Percentiles rank a stretch among this genome's conserved stretches.
Evolutionary conservation across 2,329 filamentous ascomycete genomes (phyloP).

Genomic region (Anisogramma anomala): DNA sequence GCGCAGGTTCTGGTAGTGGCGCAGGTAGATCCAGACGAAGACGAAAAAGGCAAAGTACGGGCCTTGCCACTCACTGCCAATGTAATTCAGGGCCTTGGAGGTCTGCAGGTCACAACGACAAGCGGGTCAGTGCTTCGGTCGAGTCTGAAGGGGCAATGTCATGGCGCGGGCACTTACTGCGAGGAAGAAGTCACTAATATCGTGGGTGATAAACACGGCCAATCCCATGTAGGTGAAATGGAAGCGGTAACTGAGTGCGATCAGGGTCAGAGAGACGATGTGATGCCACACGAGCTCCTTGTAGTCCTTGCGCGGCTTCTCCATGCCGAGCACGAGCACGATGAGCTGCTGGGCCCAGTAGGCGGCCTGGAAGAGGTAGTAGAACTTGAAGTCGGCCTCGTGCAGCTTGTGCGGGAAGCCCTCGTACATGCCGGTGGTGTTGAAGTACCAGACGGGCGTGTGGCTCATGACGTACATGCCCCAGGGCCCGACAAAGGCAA

Average conservation of each 20-base stretch:
- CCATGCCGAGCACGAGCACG: slow-evolving; percentile 72
- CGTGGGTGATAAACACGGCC: slow-evolving; percentile 87
- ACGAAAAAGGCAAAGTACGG: slow-evolving; percentile 82
- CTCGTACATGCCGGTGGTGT: slow-evolving; percentile 82
- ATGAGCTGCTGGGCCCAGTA: slow-evolving; percentile 96
- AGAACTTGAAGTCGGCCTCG: slow-evolving; percentile 77
- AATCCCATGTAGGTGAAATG: slow-evolving; percentile 94
- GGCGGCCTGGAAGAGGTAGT: slow-evolving; percentile 86
- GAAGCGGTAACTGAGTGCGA: slow-evolving; percentile 81
- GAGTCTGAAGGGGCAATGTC: background rate
- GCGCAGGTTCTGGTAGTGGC: slow-evolving; percentile 71
- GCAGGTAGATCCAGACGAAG: slow-evolving; percentile 74
- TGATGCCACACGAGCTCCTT: slow-evolving; percentile 88
- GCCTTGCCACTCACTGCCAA: slow-evolving; percentile 65
- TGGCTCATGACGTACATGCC: slow-evolving; percentile 84
- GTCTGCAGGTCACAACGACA: slow-evolving; percentile 40
- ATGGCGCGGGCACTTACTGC: slow-evolving; percentile 47
- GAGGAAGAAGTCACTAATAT: slow-evolving; percentile 91
- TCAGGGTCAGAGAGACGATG: slow-evolving; percentile 75
- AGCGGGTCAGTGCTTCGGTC: slow-evolving; percentile 7
- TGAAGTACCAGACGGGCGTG: slow-evolving; percentile 94
- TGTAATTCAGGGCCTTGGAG: slow-evolving; percentile 84
- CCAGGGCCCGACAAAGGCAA: slow-evolving; percentile 66
- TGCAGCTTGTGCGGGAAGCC: slow-evolving; percentile 74
- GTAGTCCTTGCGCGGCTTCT: slow-evolving; percentile 92